Evolutionary conservation across 2,329 filamentous ascomycete species (phyloP).

Genomic region (Fonsecaea monophora): DNA sequence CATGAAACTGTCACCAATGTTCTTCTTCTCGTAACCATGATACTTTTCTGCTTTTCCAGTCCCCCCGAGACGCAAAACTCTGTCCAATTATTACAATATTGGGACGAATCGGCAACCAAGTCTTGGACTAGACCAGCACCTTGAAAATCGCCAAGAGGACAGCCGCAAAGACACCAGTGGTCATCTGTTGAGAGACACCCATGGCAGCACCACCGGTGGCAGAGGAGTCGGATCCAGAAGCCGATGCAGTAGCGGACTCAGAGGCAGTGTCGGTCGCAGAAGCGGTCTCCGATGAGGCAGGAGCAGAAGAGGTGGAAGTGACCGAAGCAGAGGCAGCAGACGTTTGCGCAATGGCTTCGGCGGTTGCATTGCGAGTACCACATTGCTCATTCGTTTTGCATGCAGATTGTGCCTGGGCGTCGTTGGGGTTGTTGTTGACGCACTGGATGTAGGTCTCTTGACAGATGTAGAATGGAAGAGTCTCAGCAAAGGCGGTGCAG

Average conservation of each 20-base stretch:
- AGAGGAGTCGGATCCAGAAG: constrained; percentile 43
- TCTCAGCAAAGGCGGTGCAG: constrained; percentile 62
- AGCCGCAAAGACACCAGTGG: constrained; percentile 59
- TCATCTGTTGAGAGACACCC: constrained; percentile 57
- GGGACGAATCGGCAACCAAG: constrained; percentile 9
- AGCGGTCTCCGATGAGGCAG: constrained; percentile 44
- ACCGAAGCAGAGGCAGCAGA: constrained; percentile 43
- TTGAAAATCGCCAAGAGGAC: constrained; percentile 64
- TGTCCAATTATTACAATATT: constrained; percentile 32
- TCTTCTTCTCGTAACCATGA: constrained; percentile 15
- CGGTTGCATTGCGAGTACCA: constrained; percentile 57
- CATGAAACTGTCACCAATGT: constrained; percentile 14
- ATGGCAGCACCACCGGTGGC: constrained; percentile 52
- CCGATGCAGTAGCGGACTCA: constrained; percentile 8
- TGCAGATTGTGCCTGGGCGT: constrained; percentile 53
- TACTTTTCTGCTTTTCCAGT: constrained; percentile 22
- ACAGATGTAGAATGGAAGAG: constrained; percentile 68
- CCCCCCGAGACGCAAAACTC: constrained; percentile 14
- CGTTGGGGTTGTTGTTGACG: constrained; percentile 53
- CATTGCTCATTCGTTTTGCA: constrained; percentile 61
- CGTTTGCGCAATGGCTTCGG: constrained; percentile 43
- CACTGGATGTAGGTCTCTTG: constrained; percentile 59
- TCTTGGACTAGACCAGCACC: constrained; percentile 59
- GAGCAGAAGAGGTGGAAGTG: constrained; percentile 45
- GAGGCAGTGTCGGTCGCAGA: constrained; percentile 42